Evolutionary conservation across 352 stramenopile genomes (phyloP).

Genomic region (Phytophthora cactorum): DNA sequence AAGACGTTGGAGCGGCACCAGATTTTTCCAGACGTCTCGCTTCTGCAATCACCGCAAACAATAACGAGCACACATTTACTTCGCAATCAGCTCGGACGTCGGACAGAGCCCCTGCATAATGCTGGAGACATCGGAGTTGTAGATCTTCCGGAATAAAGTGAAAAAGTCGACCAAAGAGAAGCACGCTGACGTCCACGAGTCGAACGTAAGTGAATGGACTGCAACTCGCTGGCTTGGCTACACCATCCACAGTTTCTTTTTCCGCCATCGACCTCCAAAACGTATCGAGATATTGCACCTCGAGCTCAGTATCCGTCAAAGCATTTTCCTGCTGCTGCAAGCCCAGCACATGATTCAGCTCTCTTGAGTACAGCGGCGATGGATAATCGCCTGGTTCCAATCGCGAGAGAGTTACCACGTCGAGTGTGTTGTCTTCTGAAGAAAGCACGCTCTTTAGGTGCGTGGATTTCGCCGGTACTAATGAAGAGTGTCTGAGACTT

Average conservation of each 20-base stretch:
- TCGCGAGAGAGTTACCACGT: slow-evolving; percentile 60
- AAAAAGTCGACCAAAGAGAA: slow-evolving; percentile 80
- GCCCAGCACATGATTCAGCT: slow-evolving; percentile 79
- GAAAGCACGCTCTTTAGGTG: slow-evolving; percentile 70
- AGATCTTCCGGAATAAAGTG: slow-evolving; percentile 84
- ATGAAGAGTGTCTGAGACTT: slow-evolving; percentile 61
- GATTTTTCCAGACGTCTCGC: slow-evolving; percentile 42
- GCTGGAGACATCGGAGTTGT: slow-evolving; percentile 82
- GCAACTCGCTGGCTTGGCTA: slow-evolving; percentile 46
- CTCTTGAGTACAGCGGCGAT: slow-evolving; percentile 69
- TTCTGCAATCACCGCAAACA: slow-evolving; percentile 74
- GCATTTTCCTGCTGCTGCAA: slow-evolving; percentile 75
- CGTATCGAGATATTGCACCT: slow-evolving; percentile 84
- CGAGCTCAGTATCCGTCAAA: slow-evolving; percentile 83
- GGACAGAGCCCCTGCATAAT: slow-evolving; percentile 69
- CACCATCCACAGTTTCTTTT: slow-evolving; percentile 31
- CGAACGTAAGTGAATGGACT: slow-evolving; percentile 85
- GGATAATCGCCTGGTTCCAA: slow-evolving; percentile 71
- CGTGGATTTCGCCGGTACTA: slow-evolving; percentile 66
- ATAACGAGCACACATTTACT: slow-evolving; percentile 79
- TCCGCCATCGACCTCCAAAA: slow-evolving; percentile 64
- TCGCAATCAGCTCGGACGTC: slow-evolving; percentile 70
- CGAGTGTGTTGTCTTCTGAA: slow-evolving; percentile 60
- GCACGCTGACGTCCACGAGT: slow-evolving; percentile 79
- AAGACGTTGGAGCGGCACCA: slow-evolving; percentile 16